Evolutionary conservation across 345 rosid genomes (phyloP), one percentile per base, ranked within the genome.

Genomic region (Aegle marmelos): DNA sequence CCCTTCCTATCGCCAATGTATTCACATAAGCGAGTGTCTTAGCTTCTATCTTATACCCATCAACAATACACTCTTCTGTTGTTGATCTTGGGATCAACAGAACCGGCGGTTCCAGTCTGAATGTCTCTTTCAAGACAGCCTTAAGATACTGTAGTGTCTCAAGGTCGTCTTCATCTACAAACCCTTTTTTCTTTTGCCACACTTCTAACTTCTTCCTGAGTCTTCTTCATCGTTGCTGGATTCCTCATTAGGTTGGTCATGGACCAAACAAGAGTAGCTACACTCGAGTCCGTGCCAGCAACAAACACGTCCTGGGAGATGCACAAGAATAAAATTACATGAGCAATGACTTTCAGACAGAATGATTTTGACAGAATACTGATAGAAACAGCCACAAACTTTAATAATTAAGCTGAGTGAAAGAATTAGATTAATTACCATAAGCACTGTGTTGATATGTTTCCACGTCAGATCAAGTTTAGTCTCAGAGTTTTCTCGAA

Each of bases 381-480:
- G 16, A 41, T 41, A 41, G 50, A 41, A 41, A 11, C 1, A n/a
- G 31, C 22, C 6, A 21, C 2, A 70, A 58, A 28, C 41, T 2
- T 68, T 5, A 39, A 78, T 4, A 0, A 6, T 5, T 1, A 9
- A 37, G 3, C 37, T 10, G 34, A 60, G 4, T 21, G 9, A 48
- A 57, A 60, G 22, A n/a, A 24, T 19, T 5, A 5, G 10, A 9
- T 9, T 27, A 14, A 11, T 27, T 13, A 85, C 85, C 88, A 77
- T 79, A 36, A 87, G 83, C 21, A 87, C 37, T 10, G 84, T 86
- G 78, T 87, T 85, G 78, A 83, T 77, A 53, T 83, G 85, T 58
- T 81, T 83, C 6, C 22, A 54, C 1, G 75, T 74, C n/a, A 87
- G 60, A n/a, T 84, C 57, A 63, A 74, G 4, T 39, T 68, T 76